Conservation (phyloP, 225 moss, liverwort and hornwort genomes). For the Takakia lepidozioides region DNA sequence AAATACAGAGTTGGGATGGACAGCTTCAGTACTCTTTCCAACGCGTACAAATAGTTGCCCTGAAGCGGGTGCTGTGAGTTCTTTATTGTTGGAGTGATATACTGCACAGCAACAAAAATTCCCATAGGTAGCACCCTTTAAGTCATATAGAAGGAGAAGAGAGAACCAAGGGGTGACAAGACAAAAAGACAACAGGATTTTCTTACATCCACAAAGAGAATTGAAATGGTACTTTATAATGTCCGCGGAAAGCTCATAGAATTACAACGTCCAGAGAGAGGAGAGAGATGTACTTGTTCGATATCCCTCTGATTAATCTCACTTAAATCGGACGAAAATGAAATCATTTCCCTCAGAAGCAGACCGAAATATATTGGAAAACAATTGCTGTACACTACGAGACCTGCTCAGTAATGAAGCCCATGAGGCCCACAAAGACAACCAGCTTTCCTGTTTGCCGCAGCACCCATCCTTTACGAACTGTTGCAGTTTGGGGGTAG, state of each 20-base stretch:
- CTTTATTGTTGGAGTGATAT: constrained; percentile 82
- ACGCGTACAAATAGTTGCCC: constrained; percentile 71
- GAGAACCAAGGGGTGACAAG: not conserved
- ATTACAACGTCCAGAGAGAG: too few relatives aligned
- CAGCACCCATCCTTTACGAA: constrained; percentile 86
- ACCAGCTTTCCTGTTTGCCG: constrained; percentile 72
- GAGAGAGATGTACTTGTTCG: too few relatives aligned
- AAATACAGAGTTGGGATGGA: constrained; percentile 91
- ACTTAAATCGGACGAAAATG: too few relatives aligned
- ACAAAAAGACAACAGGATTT: not conserved
- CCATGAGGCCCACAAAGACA: constrained; percentile 77
- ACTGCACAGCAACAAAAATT: constrained; percentile 40
- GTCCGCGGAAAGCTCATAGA: too few relatives aligned
- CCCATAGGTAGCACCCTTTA: too few relatives aligned
- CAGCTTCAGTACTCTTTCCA: constrained; percentile 90
- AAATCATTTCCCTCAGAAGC: not conserved
- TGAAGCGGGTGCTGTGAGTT: constrained; percentile 91
- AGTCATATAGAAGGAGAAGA: too few relatives aligned
- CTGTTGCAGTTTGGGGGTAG: constrained; percentile 61
- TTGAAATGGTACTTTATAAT: too few relatives aligned
- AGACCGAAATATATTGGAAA: constrained; percentile 2
- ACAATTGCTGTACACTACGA: too few relatives aligned
- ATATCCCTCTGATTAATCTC: too few relatives aligned
- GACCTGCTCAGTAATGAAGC: constrained; percentile 95
- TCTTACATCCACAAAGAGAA: too few relatives aligned